Base-by-base conservation (phyloP, 768 basidiomycete species). In the Trametes punicea region DNA sequence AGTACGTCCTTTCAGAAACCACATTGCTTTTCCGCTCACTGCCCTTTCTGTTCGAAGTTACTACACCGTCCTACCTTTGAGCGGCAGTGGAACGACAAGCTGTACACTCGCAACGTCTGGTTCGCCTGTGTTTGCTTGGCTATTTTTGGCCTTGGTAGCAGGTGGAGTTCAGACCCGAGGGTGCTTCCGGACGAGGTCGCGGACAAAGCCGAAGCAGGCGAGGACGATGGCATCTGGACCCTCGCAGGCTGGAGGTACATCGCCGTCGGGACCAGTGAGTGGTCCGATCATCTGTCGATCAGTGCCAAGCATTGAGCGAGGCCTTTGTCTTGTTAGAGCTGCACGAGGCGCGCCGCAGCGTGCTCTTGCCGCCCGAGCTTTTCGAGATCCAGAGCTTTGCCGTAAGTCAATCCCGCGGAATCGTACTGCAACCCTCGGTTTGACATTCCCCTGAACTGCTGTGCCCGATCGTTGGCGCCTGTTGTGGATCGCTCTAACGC, bases 181-280 rank as follows among this genome's bases (percentile, higher is more conserved):
- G 68, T 70, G 13, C 63, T 71, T 11, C 47, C 62, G 1, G 51
- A 56, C 38, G 51, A 48, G 9, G 48, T 51, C 26, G 51, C 44
- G 59, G 54, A 65, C 46, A 61, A 65, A 16, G 33, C 47, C 0
- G 48, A 45, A 2, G 64, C 69, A 5, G 65, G 64, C 6, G 50
- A 64, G 20, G 73, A 70, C 29, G 71, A 70, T 11, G 54, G 63
- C 20, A 73, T 77, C 55, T 83, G 83, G 80, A 75, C 75, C 46
- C 72, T 72, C 18, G 80, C 84, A 15, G 87, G 85, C 10, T 81
- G 80, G 77, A 74, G 71, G 59, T 91, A 82, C 63, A 83, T 85
- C 50, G 75, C 78, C 46, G 70, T 75, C 3, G 79, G 80, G n/a
- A 70, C 79, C 49, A 78, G 83, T 83, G 51, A 47, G 75, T 65